These are phyloP conservation scores for Venturia aucupariae DNA, from an alignment of 2,329 filamentous ascomycete species.

Conservation along the genomic window DNA sequence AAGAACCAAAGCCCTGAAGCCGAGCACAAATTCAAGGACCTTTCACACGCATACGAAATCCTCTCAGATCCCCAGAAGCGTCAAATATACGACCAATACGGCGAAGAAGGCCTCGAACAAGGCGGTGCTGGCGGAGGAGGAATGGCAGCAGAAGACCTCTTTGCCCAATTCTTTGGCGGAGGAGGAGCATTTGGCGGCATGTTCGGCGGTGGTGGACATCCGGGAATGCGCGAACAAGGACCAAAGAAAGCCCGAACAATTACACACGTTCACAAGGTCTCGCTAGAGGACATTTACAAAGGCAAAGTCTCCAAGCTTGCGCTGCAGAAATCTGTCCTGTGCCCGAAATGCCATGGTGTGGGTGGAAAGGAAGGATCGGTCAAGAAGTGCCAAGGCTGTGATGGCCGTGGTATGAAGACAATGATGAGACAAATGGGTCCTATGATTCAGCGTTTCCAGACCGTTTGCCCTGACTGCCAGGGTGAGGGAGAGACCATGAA, in stretches of 20 bases:
- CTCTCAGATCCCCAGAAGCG: slow-evolving; percentile 90
- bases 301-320: slow-evolving; percentile 97
- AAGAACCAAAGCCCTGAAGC: slow-evolving; percentile 96
- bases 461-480: slow-evolving; percentile 94
- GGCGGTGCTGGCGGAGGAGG: slow-evolving; percentile 69
- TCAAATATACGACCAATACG: slow-evolving; percentile 90
- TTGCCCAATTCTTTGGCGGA: slow-evolving; percentile 91
- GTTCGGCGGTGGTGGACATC: slow-evolving; percentile 54
- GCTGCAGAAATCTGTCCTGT: slow-evolving; percentile 94
- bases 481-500: slow-evolving; percentile 95
- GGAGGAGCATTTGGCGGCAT: slow-evolving; percentile 58
- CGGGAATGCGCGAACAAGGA: slow-evolving; percentile 68
- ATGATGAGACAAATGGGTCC: slow-evolving; percentile 99
- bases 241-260: slow-evolving; percentile 92
- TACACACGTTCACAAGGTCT: slow-evolving; percentile 96
- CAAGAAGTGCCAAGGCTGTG: slow-evolving; percentile 81
- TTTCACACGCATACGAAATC: slow-evolving; percentile 91
- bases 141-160: slow-evolving; percentile 94
- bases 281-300: slow-evolving; percentile 93
- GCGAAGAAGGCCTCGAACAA: slow-evolving; percentile 84
- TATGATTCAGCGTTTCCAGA: slow-evolving; percentile 99
- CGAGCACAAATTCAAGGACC: slow-evolving; percentile 96
- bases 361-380: slow-evolving; percentile 98
- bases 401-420: slow-evolving; percentile 95
- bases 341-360: slow-evolving; percentile 83